A percentile compares a stretch with the other conserved stretches of the same genome.
Conservation (phyloP, 1,284 basidiomycete species). For the Tilletia caries region DNA sequence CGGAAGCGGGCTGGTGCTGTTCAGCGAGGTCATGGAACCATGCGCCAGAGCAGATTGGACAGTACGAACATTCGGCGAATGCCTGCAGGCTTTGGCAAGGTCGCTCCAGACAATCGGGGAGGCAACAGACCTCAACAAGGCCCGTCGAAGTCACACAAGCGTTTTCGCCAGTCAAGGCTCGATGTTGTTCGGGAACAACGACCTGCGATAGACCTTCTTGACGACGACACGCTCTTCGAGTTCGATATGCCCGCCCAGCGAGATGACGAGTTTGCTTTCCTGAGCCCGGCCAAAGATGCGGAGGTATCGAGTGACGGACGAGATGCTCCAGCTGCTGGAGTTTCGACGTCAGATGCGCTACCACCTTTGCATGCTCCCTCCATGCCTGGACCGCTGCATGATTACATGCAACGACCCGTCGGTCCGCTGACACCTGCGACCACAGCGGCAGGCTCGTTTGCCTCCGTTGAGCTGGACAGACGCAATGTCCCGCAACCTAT, state of each 20-base stretch:
- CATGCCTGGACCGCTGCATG: not conserved
- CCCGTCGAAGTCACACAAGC: not conserved
- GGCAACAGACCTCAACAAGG: not conserved
- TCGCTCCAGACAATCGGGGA: not conserved
- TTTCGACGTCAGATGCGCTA: not conserved
- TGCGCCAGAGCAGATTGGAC: not conserved
- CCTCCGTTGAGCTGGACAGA: not conserved
- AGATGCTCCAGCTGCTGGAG: not conserved
- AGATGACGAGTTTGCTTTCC: slow-evolving; percentile 2
- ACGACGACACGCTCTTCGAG: slow-evolving; percentile 33
- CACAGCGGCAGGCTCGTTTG: not conserved
- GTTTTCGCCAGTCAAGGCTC: not conserved
- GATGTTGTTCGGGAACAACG: not conserved
- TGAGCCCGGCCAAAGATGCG: not conserved
- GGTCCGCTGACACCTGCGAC: slow-evolving; percentile 5
- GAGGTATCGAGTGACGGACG: not conserved
- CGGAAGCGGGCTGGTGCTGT: not conserved
- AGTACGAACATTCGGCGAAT: not conserved
- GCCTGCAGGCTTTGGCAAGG: slow-evolving; percentile 9
- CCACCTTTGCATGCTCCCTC: not conserved
- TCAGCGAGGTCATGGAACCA: not conserved
- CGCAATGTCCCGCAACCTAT: too few species aligned
- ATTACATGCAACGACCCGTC: not conserved
- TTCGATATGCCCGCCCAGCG: not conserved
- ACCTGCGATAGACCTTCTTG: slow-evolving; percentile 24